Evolutionary conservation across 163 green algal species (phyloP).

Genomic region (Coccomyxa subellipsoidea): DNA sequence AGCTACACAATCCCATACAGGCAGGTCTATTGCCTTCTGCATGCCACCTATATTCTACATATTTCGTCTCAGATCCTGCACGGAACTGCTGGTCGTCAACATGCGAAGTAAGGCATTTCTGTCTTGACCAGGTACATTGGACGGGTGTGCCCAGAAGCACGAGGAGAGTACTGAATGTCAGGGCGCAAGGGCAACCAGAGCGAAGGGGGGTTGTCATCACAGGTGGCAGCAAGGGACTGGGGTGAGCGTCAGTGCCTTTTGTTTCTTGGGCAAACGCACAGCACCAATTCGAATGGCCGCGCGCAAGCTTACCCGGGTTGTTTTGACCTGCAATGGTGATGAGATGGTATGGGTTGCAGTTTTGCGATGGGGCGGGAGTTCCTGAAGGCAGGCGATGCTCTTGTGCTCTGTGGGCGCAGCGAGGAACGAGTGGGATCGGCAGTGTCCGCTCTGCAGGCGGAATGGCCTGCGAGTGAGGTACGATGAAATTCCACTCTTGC

Average conservation of each 20-base stretch:
- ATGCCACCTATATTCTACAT: too few species aligned
- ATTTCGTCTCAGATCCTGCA: too few species aligned
- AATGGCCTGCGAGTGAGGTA: not conserved
- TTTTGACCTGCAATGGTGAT: not conserved
- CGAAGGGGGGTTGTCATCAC: conserved; percentile 12
- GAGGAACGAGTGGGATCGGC: conserved; percentile 28
- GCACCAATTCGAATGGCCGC: not conserved
- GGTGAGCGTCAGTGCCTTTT: not conserved
- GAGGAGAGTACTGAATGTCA: not conserved
- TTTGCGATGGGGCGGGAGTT: conserved; percentile 11
- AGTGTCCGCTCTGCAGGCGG: conserved; percentile 26
- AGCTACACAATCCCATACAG: too few species aligned
- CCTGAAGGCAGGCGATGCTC: conserved; percentile 22
- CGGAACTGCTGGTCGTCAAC: not conserved
- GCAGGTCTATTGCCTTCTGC: too few species aligned
- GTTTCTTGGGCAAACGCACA: not conserved
- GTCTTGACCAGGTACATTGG: not conserved
- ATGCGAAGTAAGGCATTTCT: not conserved
- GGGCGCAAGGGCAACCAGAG: not conserved
- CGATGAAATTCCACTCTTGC: too few species aligned
- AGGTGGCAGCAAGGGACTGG: conserved; percentile 9
- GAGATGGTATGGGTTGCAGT: not conserved
- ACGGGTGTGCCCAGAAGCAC: not conserved
- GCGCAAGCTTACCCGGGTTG: not conserved
- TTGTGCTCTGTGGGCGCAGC: conserved; percentile 51